Evolutionary conservation across 192 early-diverging fungal species (phyloP).

Genomic region (Phycomyces nitens): DNA sequence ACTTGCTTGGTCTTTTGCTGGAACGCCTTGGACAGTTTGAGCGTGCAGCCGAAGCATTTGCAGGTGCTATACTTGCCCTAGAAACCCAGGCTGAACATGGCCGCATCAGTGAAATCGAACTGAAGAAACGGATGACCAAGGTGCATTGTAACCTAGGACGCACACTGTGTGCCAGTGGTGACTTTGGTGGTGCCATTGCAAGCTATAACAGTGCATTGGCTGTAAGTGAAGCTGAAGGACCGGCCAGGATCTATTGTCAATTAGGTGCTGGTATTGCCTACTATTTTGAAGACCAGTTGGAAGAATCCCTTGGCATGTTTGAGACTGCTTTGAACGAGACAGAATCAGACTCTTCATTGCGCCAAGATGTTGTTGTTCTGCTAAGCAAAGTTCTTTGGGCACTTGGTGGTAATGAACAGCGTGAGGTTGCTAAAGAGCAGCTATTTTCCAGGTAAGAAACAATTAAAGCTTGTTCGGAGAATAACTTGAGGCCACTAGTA

Average conservation of each 20-base stretch:
- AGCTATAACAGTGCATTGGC: constrained; percentile 46
- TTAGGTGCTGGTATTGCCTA: constrained; percentile 72
- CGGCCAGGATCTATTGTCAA: constrained; percentile 34
- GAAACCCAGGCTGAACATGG: constrained; percentile 29
- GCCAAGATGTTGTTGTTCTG: constrained; percentile 66
- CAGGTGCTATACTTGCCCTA: constrained; percentile 40
- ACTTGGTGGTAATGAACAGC: constrained; percentile 74
- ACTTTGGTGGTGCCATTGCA: constrained; percentile 56
- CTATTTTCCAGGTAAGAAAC: constrained; percentile 60
- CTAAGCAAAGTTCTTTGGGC: constrained; percentile 90
- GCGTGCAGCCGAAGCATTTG: constrained; percentile 65
- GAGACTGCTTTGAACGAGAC: constrained; percentile 63
- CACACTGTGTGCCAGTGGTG: constrained; percentile 56
- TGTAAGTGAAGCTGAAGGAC: constrained; percentile 9
- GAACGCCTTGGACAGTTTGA: constrained; percentile 71
- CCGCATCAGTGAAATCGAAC: neutral
- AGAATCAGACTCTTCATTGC: constrained; percentile 43
- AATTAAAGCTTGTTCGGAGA: neutral
- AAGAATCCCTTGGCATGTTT: constrained; percentile 69
- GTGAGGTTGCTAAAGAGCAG: constrained; percentile 73
- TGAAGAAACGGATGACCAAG: constrained; percentile 34
- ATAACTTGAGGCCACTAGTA: constrained; percentile 31
- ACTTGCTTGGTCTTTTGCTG: constrained; percentile 70
- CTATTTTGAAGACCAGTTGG: constrained; percentile 66
- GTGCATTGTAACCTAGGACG: constrained; percentile 68